Evolutionary conservation across 2,329 filamentous ascomycete species (phyloP), one percentile per base, ranked within the genome.

Genomic region (Aspergillus aculeatinus): DNA sequence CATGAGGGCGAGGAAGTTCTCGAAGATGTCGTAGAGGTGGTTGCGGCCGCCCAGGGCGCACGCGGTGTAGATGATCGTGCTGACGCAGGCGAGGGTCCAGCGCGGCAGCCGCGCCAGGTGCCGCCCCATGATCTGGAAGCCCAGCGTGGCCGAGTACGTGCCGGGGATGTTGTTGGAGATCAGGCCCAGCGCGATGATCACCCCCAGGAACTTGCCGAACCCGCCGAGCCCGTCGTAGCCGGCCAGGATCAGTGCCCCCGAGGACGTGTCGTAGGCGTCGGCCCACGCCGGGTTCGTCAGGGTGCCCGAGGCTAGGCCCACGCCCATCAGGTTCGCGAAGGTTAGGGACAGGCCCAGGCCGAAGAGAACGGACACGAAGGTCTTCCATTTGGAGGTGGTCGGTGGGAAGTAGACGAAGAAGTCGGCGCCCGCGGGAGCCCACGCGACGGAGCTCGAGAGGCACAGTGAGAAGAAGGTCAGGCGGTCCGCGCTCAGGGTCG

Each of bases 1-100:
- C 67, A 78, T 77, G 31, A 79, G 60, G 1, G 74, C 67, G 3
- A 79, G 67, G 62, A 76, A 79, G 54, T 77, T 72, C 29, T 73
- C 62, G 59, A 78, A 75, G 56, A 78, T 75, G 48, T 70, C 66
- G 60, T 71, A 74, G 2, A 79, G 67, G 53, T 72, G 59, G 48
- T 75, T 72, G 4, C 71, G 69, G 2, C 76, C 76, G 0, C 68
- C 74, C 12, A 77, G 65, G 3, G 72, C 74, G 60, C 74, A 77
- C 19, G 72, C 68, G 5, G 74, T 65, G 56, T 77, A 73, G 23
- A 77, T 72, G 31, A 74, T 54, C 12, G 72, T 73, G 31, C 71
- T 70, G 51, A 77, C 62, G 21, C 74, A 68, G 11, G 73, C 71
- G 61, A 72, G 79, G 21, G 76, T 51, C 58, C 72, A 76, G 9